Evolutionary conservation across 805 yeast species (phyloP).

Genomic region (Yarrowia yakushimensis): DNA sequence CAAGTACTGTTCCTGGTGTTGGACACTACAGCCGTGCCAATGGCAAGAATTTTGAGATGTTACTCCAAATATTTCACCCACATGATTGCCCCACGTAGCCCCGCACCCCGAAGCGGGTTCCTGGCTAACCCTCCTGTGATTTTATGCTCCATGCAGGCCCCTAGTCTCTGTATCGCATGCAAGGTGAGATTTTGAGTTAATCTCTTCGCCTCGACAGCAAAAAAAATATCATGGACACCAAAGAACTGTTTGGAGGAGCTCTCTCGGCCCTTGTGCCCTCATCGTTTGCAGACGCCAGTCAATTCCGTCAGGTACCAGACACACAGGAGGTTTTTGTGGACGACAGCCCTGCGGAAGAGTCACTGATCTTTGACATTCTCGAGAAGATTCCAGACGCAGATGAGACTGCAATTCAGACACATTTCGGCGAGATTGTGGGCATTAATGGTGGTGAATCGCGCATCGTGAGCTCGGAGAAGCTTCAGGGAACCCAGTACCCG

Average conservation of each 20-base stretch:
- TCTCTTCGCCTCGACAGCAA: conserved; percentile 17
- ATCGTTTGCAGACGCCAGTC: conserved; percentile 70
- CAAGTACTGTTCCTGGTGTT: no score
- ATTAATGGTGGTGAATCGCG: conserved; percentile 30
- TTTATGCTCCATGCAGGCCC: neutral
- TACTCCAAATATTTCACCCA: no score
- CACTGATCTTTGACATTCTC: conserved; percentile 42
- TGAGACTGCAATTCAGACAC: conserved; percentile 30
- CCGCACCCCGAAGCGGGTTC: conserved; percentile 8
- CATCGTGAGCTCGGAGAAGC: conserved; percentile 29
- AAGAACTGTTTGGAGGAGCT: conserved; percentile 78
- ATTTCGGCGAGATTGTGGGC: conserved; percentile 34
- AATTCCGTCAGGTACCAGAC: conserved; percentile 81
- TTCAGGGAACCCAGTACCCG: conserved; percentile 43
- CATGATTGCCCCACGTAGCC: neutral
- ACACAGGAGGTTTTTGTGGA: conserved; percentile 84
- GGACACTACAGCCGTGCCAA: no score
- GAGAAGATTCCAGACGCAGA: conserved; percentile 38
- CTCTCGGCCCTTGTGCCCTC: conserved; percentile 56
- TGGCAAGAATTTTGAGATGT: no score
- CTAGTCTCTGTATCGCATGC: neutral
- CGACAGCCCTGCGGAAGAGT: conserved; percentile 34
- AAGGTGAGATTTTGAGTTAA: conserved; percentile 3
- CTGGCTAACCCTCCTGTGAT: neutral
- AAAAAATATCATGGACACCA: conserved; percentile 15